phyloP scores from a whole-genome alignment of 257 asterid genomes.

The Fraxinus americana region DNA sequence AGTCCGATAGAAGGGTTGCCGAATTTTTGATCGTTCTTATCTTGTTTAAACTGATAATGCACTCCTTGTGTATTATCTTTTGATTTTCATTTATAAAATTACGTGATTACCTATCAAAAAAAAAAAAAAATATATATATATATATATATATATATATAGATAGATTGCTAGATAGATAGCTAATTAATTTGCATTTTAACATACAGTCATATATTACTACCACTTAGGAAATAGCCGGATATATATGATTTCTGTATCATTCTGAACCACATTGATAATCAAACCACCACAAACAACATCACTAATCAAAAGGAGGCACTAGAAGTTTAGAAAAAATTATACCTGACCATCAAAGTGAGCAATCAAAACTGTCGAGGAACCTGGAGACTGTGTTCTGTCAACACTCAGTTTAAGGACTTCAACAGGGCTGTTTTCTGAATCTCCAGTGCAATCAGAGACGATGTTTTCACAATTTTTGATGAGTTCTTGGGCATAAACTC shows the following conservation, averaged over 20 bases:
- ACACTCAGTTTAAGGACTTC: constrained; percentile 59
- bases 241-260: background rate
- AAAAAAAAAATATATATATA: too few relatives aligned
- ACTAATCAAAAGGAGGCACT: background rate
- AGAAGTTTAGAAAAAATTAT: constrained; percentile 20
- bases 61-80: too few relatives aligned
- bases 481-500: constrained; percentile 76
- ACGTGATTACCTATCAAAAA: too few relatives aligned
- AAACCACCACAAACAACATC: background rate
- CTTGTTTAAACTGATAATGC: too few relatives aligned
- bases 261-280: background rate
- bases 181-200: background rate
- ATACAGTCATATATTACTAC: background rate
- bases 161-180: too few relatives aligned
- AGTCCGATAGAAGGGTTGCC: too few relatives aligned
- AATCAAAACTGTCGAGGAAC: constrained; percentile 72
- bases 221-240: background rate
- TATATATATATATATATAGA: too few relatives aligned
- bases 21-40: too few relatives aligned
- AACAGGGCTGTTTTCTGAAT: constrained; percentile 39
- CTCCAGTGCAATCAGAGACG: constrained; percentile 39
- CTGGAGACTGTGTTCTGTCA: constrained; percentile 56
- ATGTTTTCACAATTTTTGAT: constrained; percentile 52
- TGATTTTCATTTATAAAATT: too few relatives aligned
- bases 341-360: constrained; percentile 85